Evolutionary conservation across 495 filamentous ascomycete species (phyloP).

Genomic region (Apiosordaria backusii): DNA sequence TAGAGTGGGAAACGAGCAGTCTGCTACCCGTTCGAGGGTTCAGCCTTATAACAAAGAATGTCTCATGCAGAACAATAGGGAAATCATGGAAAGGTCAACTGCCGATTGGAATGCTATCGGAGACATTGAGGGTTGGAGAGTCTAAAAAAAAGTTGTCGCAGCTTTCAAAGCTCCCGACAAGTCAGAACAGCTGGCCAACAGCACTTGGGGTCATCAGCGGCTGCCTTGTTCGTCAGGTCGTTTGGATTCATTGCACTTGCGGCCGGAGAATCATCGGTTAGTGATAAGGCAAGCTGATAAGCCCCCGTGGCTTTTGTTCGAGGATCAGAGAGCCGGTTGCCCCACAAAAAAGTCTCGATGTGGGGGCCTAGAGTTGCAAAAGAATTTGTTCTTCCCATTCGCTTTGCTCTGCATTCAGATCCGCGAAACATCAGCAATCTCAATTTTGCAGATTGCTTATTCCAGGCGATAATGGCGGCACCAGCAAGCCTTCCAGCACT

Average conservation of each 20-base stretch:
- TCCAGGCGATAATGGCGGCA: slow-evolving; percentile 42
- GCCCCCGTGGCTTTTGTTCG: background rate
- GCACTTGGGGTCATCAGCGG: background rate
- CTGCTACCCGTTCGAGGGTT: slow-evolving; percentile 9
- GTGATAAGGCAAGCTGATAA: background rate
- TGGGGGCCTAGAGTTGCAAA: slow-evolving; percentile 7
- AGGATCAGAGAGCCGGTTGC: background rate
- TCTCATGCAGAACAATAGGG: slow-evolving; percentile 7
- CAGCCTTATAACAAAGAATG: slow-evolving; percentile 10
- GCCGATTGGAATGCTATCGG: background rate
- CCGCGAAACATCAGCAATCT: background rate
- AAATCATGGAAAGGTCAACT: background rate
- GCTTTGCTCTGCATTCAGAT: background rate
- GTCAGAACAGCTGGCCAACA: slow-evolving; percentile 3
- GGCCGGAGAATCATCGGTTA: background rate
- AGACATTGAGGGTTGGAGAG: too few species aligned
- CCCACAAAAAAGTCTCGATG: slow-evolving; percentile 16
- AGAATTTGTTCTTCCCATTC: background rate
- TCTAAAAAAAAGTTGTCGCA: background rate
- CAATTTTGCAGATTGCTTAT: background rate
- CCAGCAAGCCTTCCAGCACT: slow-evolving; percentile 52
- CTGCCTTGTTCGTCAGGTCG: slow-evolving; percentile 1
- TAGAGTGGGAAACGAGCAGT: background rate
- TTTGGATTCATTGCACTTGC: background rate
- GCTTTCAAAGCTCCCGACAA: background rate